Evolutionary conservation across 139 green algal species (phyloP).

Genomic region (Penium margaritaceum): DNA sequence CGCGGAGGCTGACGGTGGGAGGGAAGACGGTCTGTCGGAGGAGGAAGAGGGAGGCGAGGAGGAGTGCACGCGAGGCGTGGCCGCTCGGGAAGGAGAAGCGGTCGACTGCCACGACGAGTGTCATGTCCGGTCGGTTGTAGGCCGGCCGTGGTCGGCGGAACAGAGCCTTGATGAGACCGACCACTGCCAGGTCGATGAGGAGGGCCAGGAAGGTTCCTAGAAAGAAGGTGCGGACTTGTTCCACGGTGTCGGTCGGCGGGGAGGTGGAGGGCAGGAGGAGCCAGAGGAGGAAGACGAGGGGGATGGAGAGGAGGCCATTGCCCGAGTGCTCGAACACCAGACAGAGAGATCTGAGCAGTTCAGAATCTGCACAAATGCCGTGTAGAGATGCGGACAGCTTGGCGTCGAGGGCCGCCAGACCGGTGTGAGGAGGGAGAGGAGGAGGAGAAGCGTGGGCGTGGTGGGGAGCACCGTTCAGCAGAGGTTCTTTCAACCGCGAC

Average conservation of each 20-base stretch:
- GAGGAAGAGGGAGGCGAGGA: slow-evolving; percentile 18
- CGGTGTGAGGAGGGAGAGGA: no score
- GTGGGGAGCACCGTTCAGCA: no score
- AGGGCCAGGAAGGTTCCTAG: slow-evolving; percentile 24
- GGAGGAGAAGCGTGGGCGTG: no score
- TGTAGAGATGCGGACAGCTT: no score
- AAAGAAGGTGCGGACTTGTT: slow-evolving; percentile 3
- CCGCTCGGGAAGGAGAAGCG: slow-evolving; percentile 34
- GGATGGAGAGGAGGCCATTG: slow-evolving; percentile 12
- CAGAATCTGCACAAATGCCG: no score
- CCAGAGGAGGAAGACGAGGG: slow-evolving; percentile 4
- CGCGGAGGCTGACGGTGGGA: no score
- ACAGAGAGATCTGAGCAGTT: no score
- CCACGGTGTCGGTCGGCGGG: neutral
- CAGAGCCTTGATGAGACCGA: slow-evolving; percentile 16
- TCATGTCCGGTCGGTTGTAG: slow-evolving; percentile 28
- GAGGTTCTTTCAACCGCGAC: no score
- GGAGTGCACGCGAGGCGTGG: slow-evolving; percentile 20
- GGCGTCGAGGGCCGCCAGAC: no score
- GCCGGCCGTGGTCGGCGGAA: slow-evolving; percentile 7
- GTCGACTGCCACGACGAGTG: slow-evolving; percentile 20
- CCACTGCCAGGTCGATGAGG: slow-evolving; percentile 20
- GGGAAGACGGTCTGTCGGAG: no score
- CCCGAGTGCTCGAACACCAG: slow-evolving; percentile 17
- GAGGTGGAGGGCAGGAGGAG: no score